Percentiles rank a stretch among this genome's conserved stretches.
These are phyloP conservation scores for Entonaema liquescens DNA, from an alignment of 495 filamentous ascomycete genomes.

Conservation along the genomic window DNA sequence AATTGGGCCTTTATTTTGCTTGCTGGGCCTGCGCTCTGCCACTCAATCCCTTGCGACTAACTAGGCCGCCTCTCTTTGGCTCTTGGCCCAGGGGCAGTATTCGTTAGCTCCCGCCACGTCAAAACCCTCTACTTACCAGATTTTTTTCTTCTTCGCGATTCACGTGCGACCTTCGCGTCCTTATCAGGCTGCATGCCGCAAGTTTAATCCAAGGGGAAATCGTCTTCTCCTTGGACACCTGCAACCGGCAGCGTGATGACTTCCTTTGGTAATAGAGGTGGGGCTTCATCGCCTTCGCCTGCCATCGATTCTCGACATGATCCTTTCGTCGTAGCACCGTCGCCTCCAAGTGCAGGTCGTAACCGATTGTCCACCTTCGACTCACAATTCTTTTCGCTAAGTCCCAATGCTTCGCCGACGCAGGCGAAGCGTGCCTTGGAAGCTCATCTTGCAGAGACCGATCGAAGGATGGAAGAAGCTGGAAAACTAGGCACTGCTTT, in stretches of 20 bases:
- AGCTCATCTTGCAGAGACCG: conserved; percentile 90
- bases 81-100: conserved; percentile 34
- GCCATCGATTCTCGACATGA: conserved; percentile 46
- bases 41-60: conserved; percentile 29
- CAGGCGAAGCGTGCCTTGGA: conserved; percentile 89
- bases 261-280: conserved; percentile 29
- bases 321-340: conserved; percentile 55
- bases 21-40: conserved; percentile 36
- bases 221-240: conserved; percentile 40
- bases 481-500: conserved; percentile 86
- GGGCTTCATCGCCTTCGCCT: conserved; percentile 29
- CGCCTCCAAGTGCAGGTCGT: conserved; percentile 58
- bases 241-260: conserved; percentile 38
- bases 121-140: conserved; percentile 17
- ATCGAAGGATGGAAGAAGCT: conserved; percentile 88
- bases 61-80: conserved; percentile 31
- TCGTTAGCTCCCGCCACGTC: conserved; percentile 40
- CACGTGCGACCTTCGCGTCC: conserved; percentile 33
- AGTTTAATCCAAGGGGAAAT: conserved; percentile 41
- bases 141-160: conserved; percentile 4
- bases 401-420: conserved; percentile 77
- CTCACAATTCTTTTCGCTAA: conserved; percentile 78
- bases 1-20: conserved; percentile 32
- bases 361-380: conserved; percentile 84
- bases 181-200: conserved; percentile 45